Evolutionary conservation across 305 asterid genomes (phyloP), one percentile per base, ranked within the genome.

Genomic region (Caryopteris hybrid): DNA sequence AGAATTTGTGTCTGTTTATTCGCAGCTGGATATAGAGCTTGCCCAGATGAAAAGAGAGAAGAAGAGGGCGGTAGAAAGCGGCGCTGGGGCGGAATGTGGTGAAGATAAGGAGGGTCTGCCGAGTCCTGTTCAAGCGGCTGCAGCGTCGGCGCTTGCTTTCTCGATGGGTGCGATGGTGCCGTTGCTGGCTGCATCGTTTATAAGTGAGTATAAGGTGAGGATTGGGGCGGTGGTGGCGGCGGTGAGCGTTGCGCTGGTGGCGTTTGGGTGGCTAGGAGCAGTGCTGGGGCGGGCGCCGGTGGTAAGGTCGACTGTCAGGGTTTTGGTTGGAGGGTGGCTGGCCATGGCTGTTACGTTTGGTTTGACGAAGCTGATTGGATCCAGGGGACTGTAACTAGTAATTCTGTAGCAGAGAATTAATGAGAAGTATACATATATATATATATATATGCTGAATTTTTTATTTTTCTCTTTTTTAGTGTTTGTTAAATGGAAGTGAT

Each of bases 301-400:
- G 76, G 77, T 71, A 41, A 57, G 80, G 73, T 86, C 99, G 8
- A 72, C 86, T 3, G 73, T 66, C 4, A 90, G 99, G 81, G 96
- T 93, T 45, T 67, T 93, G 74, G 10, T 90, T 34, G 99, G 99
- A 16, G 99, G 99, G 66, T 93, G 99, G 99, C 64, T 90, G 55
- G 99, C 99, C 25, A 93, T 93, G 99, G 89, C 94, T 9, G 54
- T 90, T 3, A 91, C 99, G 0, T 93, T 82, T 70, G 99, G 92
- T 11, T 79, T 91, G 59, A 91, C 97, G 2, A 93, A 88, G 81
- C 70, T 88, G 82, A 90, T 93, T 70, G 96, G 92, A 47, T 76
- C 87, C 0, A 79, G 74, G 38, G 88, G 94, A 2, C 74, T 85
- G 38, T 89, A 69, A 74, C 23, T 18, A 16, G 4, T 25, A 22